phyloP scores from a whole-genome alignment of 768 basidiomycete species.

The Leccinellum rugosiceps region DNA sequence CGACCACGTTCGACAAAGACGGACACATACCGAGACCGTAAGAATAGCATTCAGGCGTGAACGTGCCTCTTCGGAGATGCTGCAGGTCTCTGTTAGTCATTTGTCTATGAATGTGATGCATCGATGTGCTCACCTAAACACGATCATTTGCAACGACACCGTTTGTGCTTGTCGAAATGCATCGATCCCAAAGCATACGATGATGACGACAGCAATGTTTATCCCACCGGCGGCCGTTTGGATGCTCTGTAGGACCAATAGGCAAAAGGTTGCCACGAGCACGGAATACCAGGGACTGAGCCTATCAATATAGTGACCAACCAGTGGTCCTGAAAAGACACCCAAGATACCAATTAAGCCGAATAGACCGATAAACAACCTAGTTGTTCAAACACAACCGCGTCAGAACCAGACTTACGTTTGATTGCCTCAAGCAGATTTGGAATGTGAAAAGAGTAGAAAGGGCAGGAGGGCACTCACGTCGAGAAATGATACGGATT shows the following conservation, averaged over 20 bases:
- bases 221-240: constrained; percentile 38
- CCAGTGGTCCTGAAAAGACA: constrained; percentile 28
- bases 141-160: constrained; percentile 31
- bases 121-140: constrained; percentile 20
- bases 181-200: constrained; percentile 42
- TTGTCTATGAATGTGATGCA: neutral
- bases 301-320: constrained; percentile 26
- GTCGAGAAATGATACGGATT: constrained; percentile 39
- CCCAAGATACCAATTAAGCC: constrained; percentile 46
- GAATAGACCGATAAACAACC: constrained; percentile 43
- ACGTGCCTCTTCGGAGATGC: constrained; percentile 28
- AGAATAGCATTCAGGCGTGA: constrained; percentile 31
- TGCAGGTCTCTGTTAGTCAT: neutral
- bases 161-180: constrained; percentile 39
- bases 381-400: neutral
- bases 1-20: neutral
- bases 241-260: constrained; percentile 30
- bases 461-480: constrained; percentile 12
- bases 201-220: constrained; percentile 36
- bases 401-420: neutral
- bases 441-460: neutral
- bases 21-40: constrained; percentile 24
- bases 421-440: neutral
- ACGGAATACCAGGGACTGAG: constrained; percentile 43
- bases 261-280: constrained; percentile 31